Conservation (phyloP, 768 basidiomycete genomes). For the Russula abietina region DNA sequence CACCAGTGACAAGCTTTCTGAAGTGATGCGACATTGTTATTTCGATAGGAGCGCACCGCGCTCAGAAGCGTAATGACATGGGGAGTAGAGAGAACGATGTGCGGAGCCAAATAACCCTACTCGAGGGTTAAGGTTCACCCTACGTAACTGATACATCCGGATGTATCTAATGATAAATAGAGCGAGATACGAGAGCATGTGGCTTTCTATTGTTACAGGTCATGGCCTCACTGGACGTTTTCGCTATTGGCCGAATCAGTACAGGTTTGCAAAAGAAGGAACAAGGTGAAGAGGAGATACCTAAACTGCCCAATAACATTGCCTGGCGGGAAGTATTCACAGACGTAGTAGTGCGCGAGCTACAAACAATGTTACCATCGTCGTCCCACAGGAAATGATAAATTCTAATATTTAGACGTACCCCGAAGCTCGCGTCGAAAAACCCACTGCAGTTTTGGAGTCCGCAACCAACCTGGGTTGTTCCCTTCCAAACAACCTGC, state of each 20-base stretch:
- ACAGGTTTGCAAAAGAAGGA: background rate
- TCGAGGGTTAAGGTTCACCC: constrained; percentile 7
- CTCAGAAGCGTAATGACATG: background rate
- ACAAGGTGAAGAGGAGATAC: constrained; percentile 37
- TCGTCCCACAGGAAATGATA: background rate
- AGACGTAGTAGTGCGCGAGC: constrained; percentile 57
- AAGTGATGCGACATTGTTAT: constrained; percentile 13
- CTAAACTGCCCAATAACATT: constrained; percentile 58
- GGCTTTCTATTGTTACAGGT: background rate
- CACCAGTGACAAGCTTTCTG: constrained; percentile 13
- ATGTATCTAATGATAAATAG: constrained; percentile 11
- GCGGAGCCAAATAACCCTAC: background rate
- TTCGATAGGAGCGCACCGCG: background rate
- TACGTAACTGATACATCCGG: constrained; percentile 11
- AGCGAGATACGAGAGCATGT: background rate
- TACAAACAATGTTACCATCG: constrained; percentile 27
- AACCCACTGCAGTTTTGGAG: constrained; percentile 44
- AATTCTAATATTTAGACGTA: constrained; percentile 33
- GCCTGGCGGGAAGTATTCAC: constrained; percentile 61
- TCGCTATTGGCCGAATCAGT: constrained; percentile 24
- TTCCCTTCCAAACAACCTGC: constrained; percentile 69
- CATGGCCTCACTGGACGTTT: constrained; percentile 30
- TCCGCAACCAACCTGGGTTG: constrained; percentile 60
- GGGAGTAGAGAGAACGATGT: too few species aligned
- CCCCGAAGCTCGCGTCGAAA: constrained; percentile 49